These are phyloP conservation scores for Penicillium verhagenii DNA, from an alignment of 495 filamentous ascomycete species.

Conservation along the genomic window DNA sequence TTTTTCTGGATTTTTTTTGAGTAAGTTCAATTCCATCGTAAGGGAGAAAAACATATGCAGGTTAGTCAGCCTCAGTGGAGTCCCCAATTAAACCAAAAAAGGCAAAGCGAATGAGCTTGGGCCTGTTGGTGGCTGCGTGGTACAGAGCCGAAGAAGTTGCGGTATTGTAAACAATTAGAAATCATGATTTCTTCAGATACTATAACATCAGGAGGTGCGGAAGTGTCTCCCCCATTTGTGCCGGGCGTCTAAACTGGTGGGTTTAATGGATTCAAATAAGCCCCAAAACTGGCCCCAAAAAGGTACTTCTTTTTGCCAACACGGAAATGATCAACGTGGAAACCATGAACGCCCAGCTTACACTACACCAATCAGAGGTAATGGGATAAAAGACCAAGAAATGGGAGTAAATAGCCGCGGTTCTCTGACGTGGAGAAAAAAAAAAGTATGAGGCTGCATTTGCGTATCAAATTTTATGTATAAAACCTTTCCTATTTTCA, in stretches of 20 bases:
- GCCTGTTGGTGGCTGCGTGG: conserved; percentile 6
- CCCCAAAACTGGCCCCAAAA: neutral
- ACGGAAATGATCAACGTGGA: neutral
- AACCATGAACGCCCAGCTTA: neutral
- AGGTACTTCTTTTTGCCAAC: neutral
- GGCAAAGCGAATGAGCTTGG: conserved; percentile 6
- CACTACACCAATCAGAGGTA: neutral
- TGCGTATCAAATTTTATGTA: no score
- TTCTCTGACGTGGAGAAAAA: neutral
- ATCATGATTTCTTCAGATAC: neutral
- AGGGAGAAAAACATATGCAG: conserved; percentile 5
- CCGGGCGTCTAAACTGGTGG: neutral
- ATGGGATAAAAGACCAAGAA: neutral
- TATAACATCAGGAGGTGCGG: neutral
- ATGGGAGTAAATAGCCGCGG: neutral
- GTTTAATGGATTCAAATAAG: neutral
- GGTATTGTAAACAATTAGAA: conserved; percentile 1
- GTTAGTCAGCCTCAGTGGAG: conserved; percentile 16
- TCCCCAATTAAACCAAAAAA: neutral
- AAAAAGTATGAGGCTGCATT: neutral
- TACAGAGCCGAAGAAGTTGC: conserved; percentile 4
- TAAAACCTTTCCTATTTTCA: no score
- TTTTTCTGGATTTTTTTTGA: no score
- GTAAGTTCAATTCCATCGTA: neutral
- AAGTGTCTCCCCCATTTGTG: neutral